A percentile compares a stretch with the other conserved stretches of the same genome.
These are phyloP conservation scores for Licmophora abbreviata DNA, from an alignment of 108 stramenopile species.

Conservation along the genomic window DNA sequence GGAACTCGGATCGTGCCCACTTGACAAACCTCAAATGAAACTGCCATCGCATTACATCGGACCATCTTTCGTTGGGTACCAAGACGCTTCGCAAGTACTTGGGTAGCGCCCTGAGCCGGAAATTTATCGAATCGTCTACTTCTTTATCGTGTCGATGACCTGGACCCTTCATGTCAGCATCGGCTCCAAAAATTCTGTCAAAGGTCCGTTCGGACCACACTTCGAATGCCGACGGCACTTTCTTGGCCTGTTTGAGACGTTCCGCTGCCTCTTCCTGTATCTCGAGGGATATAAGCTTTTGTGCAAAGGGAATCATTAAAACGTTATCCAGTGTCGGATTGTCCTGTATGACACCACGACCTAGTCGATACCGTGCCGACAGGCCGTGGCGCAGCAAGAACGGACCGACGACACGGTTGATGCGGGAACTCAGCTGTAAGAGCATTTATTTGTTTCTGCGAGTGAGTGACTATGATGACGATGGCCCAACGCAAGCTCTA, in stretches of 20 bases:
- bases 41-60: conserved; percentile 34
- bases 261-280: conserved; percentile 1
- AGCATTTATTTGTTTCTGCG: neutral
- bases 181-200: conserved; percentile 18
- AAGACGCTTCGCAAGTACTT: conserved; percentile 53
- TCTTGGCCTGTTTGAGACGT: neutral
- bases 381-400: conserved; percentile 16
- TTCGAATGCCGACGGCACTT: conserved; percentile 17
- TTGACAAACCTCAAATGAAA: conserved; percentile 48
- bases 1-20: conserved; percentile 64
- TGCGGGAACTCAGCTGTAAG: neutral
- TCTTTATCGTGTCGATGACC: neutral
- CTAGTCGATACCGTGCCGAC: conserved; percentile 7
- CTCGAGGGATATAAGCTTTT: conserved; percentile 15
- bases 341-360: conserved; percentile 12
- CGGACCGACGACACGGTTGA: conserved; percentile 7
- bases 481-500: too few species aligned
- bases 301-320: conserved; percentile 9
- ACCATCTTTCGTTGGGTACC: conserved; percentile 36
- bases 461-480: too few species aligned
- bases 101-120: conserved; percentile 37
- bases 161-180: neutral
- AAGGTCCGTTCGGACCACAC: conserved; percentile 24
- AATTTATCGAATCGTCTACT: neutral
- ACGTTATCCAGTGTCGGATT: conserved; percentile 12